Percentiles rank a stretch among this genome's conserved stretches.
Conservation (phyloP, 163 green algal genomes). For the Trebouxiophyceae sp. region DNA sequence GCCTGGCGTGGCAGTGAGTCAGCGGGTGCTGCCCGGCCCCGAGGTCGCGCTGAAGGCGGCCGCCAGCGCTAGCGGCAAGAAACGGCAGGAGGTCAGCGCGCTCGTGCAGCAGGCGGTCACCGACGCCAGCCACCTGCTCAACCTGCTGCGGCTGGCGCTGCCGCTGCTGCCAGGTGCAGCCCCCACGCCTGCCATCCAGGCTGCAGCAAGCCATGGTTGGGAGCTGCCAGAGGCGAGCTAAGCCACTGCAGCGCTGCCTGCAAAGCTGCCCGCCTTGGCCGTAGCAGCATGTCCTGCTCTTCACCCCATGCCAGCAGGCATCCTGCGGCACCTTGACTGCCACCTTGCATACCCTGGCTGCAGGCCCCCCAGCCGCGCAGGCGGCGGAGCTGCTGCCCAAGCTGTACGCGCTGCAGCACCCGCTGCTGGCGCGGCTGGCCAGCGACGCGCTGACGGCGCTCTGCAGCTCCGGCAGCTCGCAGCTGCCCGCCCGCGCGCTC, state of each 20-base stretch:
- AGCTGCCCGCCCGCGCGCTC: conserved; percentile 33
- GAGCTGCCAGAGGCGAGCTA: no score
- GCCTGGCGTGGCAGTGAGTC: conserved; percentile 52
- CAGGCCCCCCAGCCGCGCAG: not conserved
- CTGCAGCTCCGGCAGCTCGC: conserved; percentile 8
- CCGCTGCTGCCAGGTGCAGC: conserved; percentile 35
- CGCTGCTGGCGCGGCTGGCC: conserved; percentile 63
- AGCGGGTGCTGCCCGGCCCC: conserved; percentile 52
- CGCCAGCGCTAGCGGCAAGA: not conserved
- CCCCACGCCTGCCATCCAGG: no score
- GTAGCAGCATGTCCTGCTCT: no score
- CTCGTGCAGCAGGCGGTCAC: conserved; percentile 56
- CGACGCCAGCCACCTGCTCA: conserved; percentile 73
- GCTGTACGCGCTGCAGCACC: conserved; percentile 50
- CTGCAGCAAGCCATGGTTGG: no score
- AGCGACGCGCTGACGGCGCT: conserved; percentile 55
- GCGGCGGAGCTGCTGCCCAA: conserved; percentile 12
- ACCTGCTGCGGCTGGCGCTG: conserved; percentile 47
- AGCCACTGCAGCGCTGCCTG: no score
- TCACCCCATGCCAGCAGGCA: no score
- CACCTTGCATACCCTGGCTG: no score
- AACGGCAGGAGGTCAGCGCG: conserved; percentile 1
- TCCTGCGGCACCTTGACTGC: no score
- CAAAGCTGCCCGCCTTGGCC: no score
- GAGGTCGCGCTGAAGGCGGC: conserved; percentile 32